Evolutionary conservation across 2,329 filamentous ascomycete genomes (phyloP).

Genomic region (Alternaria brassicicola): DNA sequence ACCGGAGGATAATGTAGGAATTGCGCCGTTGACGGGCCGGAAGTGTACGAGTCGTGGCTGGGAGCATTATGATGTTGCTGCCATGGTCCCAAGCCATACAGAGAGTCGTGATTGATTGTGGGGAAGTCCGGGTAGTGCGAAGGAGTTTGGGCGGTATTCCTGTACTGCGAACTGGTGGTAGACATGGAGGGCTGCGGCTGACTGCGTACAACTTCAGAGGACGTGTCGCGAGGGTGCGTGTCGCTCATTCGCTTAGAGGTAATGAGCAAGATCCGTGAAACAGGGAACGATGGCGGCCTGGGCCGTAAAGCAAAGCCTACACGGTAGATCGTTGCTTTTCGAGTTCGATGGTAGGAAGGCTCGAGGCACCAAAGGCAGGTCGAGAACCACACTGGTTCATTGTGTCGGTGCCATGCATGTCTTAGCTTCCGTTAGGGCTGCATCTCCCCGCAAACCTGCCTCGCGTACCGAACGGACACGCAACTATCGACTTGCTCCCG

Average conservation of each 20-base stretch:
- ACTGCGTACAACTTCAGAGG: slow-evolving; percentile 30
- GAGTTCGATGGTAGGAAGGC: slow-evolving; percentile 24
- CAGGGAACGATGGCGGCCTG: slow-evolving; percentile 27
- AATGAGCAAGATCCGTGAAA: slow-evolving; percentile 22
- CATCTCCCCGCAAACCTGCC: slow-evolving; percentile 27
- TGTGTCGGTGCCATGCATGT: slow-evolving; percentile 25
- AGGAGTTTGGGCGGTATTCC: slow-evolving; percentile 32
- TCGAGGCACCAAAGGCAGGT: slow-evolving; percentile 29
- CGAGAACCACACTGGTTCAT: slow-evolving; percentile 21
- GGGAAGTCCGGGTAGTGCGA: slow-evolving; percentile 38
- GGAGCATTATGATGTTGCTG: slow-evolving; percentile 16
- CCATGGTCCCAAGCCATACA: slow-evolving; percentile 37
- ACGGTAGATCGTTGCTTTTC: slow-evolving; percentile 26
- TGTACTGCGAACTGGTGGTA: slow-evolving; percentile 39
- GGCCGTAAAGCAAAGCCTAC: slow-evolving; percentile 27
- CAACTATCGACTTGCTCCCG: background rate
- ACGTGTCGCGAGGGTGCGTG: slow-evolving; percentile 20
- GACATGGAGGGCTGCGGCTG: slow-evolving; percentile 39
- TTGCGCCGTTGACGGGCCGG: slow-evolving; percentile 31
- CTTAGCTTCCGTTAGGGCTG: slow-evolving; percentile 34
- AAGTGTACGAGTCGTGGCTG: slow-evolving; percentile 27
- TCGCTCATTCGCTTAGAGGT: slow-evolving; percentile 29
- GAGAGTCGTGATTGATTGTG: slow-evolving; percentile 28
- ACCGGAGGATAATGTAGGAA: slow-evolving; percentile 35
- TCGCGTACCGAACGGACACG: background rate